Evolutionary conservation across 2,329 filamentous ascomycete genomes (phyloP).

Genomic region (Penicillium rolfsii): DNA sequence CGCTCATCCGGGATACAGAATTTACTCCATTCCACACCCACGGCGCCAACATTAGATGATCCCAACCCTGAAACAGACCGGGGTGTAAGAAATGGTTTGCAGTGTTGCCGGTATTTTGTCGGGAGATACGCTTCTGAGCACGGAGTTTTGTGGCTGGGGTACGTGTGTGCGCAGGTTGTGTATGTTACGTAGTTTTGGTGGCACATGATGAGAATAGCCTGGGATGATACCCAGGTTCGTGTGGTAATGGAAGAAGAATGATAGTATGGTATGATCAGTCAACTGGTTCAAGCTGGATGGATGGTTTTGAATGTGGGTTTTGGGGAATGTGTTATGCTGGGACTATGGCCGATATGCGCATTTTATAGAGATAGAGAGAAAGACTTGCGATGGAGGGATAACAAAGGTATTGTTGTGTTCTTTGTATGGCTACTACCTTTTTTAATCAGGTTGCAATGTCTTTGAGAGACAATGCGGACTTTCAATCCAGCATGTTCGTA

Average conservation of each 20-base stretch:
- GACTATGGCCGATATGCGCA: not conserved
- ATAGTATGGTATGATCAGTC: no score
- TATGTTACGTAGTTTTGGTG: constrained; percentile 3
- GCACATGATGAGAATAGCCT: not conserved
- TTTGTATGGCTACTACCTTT: not conserved
- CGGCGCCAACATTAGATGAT: not conserved
- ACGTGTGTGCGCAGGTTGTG: not conserved
- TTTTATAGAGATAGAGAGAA: no score
- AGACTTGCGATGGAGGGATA: no score
- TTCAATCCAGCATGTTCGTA: not conserved
- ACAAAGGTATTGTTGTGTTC: not conserved
- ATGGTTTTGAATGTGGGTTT: not conserved
- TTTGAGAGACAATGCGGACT: not conserved
- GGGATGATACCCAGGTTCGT: no score
- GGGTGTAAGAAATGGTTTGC: not conserved
- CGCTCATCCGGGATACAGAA: not conserved
- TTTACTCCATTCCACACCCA: not conserved
- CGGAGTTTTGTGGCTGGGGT: not conserved
- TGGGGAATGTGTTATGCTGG: not conserved
- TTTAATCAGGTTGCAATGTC: not conserved
- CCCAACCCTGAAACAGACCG: no score
- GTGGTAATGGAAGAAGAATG: no score
- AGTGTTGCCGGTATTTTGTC: not conserved
- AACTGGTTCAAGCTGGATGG: no score
- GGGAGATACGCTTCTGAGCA: not conserved